Evolutionary conservation across 2,329 filamentous ascomycete species (phyloP).

Genomic region (Aspergillus sp.): DNA sequence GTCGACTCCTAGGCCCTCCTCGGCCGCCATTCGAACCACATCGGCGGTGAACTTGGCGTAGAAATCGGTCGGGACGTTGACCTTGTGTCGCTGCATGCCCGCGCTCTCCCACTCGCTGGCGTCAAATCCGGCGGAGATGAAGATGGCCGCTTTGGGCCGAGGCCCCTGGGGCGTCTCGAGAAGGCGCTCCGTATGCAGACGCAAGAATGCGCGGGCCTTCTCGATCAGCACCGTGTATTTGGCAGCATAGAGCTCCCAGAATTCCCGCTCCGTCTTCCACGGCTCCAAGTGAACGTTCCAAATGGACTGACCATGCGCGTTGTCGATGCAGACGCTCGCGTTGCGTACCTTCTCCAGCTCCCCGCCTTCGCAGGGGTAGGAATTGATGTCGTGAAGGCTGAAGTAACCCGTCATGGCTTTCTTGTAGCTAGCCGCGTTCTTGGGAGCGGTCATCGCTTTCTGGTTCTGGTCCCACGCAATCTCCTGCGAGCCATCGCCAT

Average conservation of each 20-base stretch:
- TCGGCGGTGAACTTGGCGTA: constrained; percentile 90
- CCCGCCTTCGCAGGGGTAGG: constrained; percentile 93
- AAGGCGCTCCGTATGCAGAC: constrained; percentile 67
- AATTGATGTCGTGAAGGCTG: constrained; percentile 97
- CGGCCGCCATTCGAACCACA: constrained; percentile 75
- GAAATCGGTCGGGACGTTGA: constrained; percentile 95
- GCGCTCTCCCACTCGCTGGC: constrained; percentile 90
- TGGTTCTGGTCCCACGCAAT: constrained; percentile 91
- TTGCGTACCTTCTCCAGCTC: constrained; percentile 91
- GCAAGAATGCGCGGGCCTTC: constrained; percentile 78
- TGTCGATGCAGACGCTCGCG: constrained; percentile 90
- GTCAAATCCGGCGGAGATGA: constrained; percentile 94
- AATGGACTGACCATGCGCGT: constrained; percentile 87
- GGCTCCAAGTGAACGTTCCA: constrained; percentile 94
- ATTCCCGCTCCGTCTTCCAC: constrained; percentile 80
- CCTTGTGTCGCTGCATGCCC: constrained; percentile 93
- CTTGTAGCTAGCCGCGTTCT: constrained; percentile 73
- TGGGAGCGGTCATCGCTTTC: constrained; percentile 61
- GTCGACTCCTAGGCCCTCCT: constrained; percentile 73
- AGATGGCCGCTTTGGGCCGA: constrained; percentile 79
- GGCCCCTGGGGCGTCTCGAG: constrained; percentile 57
- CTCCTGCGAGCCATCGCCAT: constrained; percentile 92
- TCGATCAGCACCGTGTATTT: constrained; percentile 76
- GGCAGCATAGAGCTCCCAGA: constrained; percentile 82
- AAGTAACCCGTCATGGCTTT: constrained; percentile 92